A percentile compares a stretch with the other conserved stretches of the same genome.
phyloP scores from a whole-genome alignment of 1,139 yeast genomes.

The Ogataea hybrid region DNA sequence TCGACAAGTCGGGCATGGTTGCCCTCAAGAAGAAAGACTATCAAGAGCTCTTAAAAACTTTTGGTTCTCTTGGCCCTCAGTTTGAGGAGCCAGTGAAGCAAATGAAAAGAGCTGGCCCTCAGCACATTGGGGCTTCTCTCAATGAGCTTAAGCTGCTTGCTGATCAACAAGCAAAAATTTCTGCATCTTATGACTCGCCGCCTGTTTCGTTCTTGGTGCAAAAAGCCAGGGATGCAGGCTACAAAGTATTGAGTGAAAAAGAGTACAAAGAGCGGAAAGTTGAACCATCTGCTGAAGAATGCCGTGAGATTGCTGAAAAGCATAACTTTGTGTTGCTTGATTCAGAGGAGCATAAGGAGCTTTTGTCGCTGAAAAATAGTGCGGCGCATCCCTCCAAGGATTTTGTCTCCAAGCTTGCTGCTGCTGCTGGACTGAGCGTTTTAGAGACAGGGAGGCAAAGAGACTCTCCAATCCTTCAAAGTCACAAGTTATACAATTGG shows the following conservation, averaged over 20 bases:
- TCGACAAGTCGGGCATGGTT: slow-evolving; percentile 35
- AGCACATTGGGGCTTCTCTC: slow-evolving; percentile 9
- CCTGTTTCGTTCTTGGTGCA: slow-evolving; percentile 31
- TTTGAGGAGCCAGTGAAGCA: slow-evolving; percentile 13
- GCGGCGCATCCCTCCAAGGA: slow-evolving; percentile 12
- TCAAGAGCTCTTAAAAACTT: slow-evolving; percentile 15
- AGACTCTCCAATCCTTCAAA: slow-evolving; percentile 13
- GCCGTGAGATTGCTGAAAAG: slow-evolving; percentile 5
- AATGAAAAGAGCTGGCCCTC: slow-evolving; percentile 5
- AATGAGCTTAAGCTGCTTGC: slow-evolving; percentile 20
- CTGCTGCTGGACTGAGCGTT: slow-evolving; percentile 7
- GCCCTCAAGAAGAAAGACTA: slow-evolving; percentile 34
- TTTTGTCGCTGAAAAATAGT: slow-evolving; percentile 2
- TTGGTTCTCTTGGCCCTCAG: slow-evolving; percentile 18
- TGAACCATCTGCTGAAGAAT: slow-evolving; percentile 11
- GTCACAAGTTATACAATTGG: slow-evolving; percentile 6
- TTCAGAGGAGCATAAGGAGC: not conserved
- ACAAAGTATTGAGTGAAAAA: slow-evolving; percentile 14
- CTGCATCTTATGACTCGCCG: slow-evolving; percentile 24
- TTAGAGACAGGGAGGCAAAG: slow-evolving; percentile 5
- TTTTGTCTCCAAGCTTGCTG: slow-evolving; percentile 8
- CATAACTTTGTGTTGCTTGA: slow-evolving; percentile 10
- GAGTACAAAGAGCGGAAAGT: slow-evolving; percentile 10
- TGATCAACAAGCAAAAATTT: slow-evolving; percentile 19
- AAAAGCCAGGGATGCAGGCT: slow-evolving; percentile 30